Evolutionary conservation across 2,329 filamentous ascomycete genomes (phyloP), one percentile per base, ranked within the genome.

Genomic region (Scleromitrula shiraiana): DNA sequence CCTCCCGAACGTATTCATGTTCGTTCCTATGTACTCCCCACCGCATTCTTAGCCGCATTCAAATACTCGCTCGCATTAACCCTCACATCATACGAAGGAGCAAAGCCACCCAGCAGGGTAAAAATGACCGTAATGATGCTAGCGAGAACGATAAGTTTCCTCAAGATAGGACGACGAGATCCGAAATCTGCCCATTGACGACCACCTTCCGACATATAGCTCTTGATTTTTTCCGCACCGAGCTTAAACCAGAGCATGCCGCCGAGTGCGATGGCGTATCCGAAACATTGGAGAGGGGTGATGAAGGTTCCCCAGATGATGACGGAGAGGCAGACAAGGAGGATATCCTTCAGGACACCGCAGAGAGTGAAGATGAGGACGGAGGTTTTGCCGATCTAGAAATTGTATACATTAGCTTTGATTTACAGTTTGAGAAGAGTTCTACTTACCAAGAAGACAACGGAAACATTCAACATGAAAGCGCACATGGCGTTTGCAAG

Each of bases 131-230:
- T 67, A 50, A 87, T 65, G 17, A 77, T 74, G 22, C 76, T 68
- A 43, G 73, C 77, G 52, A 91, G 78, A 58, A 93, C 72, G 54
- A 88, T 72, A 44, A 90, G 67, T 71, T 91, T 90, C 70, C 89
- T 85, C 61, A 86, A 73, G 39, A 82, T 77, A 10, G 90, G 90
- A 64, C 83, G 84, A 56, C 75, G 76, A 59, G 80, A 80, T 50
- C 89, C 89, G 59, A 93, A 89, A 62, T 95, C 89, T 43, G 85
- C 83, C 89, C 89, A 95, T 52, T 82, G 78, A 64, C 88, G 85
- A 63, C 76, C 75, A 46, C 76, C 83, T 59, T 89, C 82, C 53
- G 75, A 74, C 51, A 84, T 69, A 66, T 91, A 88, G 63, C 84
- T 84, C 75, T 85, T 90, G 64, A 95, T 71, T 67, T 88, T 85